Base-by-base conservation (phyloP, 768 basidiomycete genomes). In the Leccinum rimulosum region DNA sequence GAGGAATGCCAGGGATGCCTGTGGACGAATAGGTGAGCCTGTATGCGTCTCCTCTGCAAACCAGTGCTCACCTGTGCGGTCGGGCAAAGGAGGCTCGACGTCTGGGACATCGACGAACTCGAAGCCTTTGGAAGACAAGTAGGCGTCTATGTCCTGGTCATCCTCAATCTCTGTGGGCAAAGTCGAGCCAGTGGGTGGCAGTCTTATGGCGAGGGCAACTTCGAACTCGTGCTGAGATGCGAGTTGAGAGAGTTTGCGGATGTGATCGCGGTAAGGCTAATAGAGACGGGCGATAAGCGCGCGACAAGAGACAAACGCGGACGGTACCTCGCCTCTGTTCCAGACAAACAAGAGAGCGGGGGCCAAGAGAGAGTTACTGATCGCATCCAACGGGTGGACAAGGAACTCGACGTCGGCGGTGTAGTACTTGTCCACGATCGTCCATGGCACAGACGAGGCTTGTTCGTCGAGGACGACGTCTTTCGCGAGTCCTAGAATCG, bases 391-490 rank as follows among this genome's bases (percentile, higher is more conserved):
- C 17, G 79, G 74, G 55, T 80, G 79, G 11, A 79, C 74, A 35
- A 83, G 74, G 68, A 93, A 92, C 60, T 85, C 84, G 7, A 94
- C 87, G 59, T 81, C 77, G 2, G 91, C 92, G 12, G 82, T 82
- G 74, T 93, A 94, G 73, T 94, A 94, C 70, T 83, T 87, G 76
- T 93, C 93, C 56, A 74, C 74, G 61, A 93, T 88, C 47, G 82
- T 88, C 90, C 89, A 93, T 12, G 87, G 86, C 35, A 89, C 73
- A 35, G 51, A 61, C 1, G 63, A 51, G 22, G 60, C 31, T 10
- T 62, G 60, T 27, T 68, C 66, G 25, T 63, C 64, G 51, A 61
- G 47, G 35, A 56, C 61, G 58, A 52, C 57, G 8, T 63, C 60
- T 31, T 61, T 64, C 28, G 57, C 64, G 53, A 74, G 64, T 55